These are phyloP conservation scores for Neurospora hispaniola DNA, from an alignment of 495 filamentous ascomycete genomes.

Conservation along the genomic window DNA sequence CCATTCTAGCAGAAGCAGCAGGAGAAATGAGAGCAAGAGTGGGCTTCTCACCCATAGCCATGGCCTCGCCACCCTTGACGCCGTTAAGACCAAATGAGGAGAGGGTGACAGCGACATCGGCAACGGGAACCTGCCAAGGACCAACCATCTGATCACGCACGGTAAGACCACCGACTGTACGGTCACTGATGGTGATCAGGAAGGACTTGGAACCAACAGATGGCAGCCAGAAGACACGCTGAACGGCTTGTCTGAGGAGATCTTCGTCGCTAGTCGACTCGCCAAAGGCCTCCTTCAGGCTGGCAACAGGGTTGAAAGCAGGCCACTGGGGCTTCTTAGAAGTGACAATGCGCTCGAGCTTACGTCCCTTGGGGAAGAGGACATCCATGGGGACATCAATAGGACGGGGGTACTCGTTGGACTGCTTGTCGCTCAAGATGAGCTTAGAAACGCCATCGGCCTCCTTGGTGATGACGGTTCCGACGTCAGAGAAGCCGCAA, in stretches of 20 bases:
- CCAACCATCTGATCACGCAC: slow-evolving; percentile 93
- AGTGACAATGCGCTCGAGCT: slow-evolving; percentile 68
- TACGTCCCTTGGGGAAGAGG: slow-evolving; percentile 84
- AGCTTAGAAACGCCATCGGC: slow-evolving; percentile 54
- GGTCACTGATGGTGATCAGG: slow-evolving; percentile 91
- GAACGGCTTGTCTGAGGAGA: slow-evolving; percentile 61
- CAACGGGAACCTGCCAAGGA: slow-evolving; percentile 90
- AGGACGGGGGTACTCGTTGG: slow-evolving; percentile 59
- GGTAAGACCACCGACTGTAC: slow-evolving; percentile 81
- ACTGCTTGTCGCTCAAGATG: slow-evolving; percentile 73
- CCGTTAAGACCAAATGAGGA: slow-evolving; percentile 59
- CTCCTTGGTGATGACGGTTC: slow-evolving; percentile 58
- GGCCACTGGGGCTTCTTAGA: slow-evolving; percentile 60
- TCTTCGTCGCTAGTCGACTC: slow-evolving; percentile 43
- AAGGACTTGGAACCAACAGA: slow-evolving; percentile 92
- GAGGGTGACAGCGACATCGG: slow-evolving; percentile 85
- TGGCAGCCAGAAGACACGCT: slow-evolving; percentile 73
- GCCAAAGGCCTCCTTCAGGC: slow-evolving; percentile 39
- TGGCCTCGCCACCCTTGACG: slow-evolving; percentile 74
- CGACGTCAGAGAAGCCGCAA: slow-evolving; percentile 90
- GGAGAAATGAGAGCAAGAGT: slow-evolving; percentile 82
- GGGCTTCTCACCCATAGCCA: slow-evolving; percentile 95
- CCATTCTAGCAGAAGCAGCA: slow-evolving; percentile 91
- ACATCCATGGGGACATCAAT: slow-evolving; percentile 89
- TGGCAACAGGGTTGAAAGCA: slow-evolving; percentile 52